phyloP scores from a whole-genome alignment of 2,329 filamentous ascomycete species.

The Colletotrichum kahawae region DNA sequence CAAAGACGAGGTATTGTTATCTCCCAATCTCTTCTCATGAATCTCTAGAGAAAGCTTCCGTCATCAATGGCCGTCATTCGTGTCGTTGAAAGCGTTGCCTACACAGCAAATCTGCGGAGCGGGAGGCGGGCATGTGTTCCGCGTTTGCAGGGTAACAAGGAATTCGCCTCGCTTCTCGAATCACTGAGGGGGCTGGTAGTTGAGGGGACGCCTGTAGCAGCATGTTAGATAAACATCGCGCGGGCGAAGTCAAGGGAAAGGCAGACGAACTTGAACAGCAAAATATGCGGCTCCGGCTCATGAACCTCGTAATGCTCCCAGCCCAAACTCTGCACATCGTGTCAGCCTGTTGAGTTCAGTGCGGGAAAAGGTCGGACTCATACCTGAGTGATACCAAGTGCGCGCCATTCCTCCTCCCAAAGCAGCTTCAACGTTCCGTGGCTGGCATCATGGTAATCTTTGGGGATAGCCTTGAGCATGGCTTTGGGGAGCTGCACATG shows the following conservation, averaged over 20 bases:
- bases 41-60: conserved; percentile 28
- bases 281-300: conserved; percentile 96
- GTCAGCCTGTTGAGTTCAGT: not conserved
- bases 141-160: conserved; percentile 14
- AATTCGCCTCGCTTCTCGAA: conserved; percentile 3
- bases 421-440: conserved; percentile 95
- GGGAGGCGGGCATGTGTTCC: conserved; percentile 8
- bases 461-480: conserved; percentile 96
- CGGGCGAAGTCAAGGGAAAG: not conserved
- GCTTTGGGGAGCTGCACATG: conserved; percentile 97
- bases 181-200: conserved; percentile 77
- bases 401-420: conserved; percentile 99
- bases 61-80: conserved; percentile 22
- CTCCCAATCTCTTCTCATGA: conserved; percentile 17
- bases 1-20: conserved; percentile 18
- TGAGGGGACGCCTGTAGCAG: conserved; percentile 73
- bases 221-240: not conserved
- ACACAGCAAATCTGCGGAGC: conserved; percentile 5
- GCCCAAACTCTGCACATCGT: conserved; percentile 76
- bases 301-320: conserved; percentile 99
- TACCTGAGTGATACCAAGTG: conserved; percentile 96
- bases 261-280: conserved; percentile 89
- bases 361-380: conserved; percentile 26
- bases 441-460: conserved; percentile 87
- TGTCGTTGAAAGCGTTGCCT: conserved; percentile 18